These are phyloP conservation scores for Lachancea waltii DNA, from an alignment of 805 yeast species.

Conservation along the genomic window DNA sequence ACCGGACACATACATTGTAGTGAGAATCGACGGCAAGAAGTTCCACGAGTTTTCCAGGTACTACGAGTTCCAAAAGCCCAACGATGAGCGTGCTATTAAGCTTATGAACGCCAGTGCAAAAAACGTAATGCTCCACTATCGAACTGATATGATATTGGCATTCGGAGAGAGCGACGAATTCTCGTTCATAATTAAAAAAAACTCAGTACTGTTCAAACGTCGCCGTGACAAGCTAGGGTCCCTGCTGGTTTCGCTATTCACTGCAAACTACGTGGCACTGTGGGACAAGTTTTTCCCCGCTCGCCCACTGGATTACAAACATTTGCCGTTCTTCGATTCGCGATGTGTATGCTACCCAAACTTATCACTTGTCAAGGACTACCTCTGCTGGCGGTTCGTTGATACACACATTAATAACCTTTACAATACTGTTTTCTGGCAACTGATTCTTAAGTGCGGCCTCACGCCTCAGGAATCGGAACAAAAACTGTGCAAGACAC, in stretches of 20 bases:
- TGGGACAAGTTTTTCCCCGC: slow-evolving; percentile 61
- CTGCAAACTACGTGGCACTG: slow-evolving; percentile 61
- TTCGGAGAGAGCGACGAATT: slow-evolving; percentile 97
- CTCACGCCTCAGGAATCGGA: slow-evolving; percentile 79
- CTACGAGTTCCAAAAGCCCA: slow-evolving; percentile 81
- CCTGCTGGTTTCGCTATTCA: slow-evolving; percentile 74
- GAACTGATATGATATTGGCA: slow-evolving; percentile 68
- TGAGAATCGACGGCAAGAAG: slow-evolving; percentile 89
- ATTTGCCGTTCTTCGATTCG: slow-evolving; percentile 85
- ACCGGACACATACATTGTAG: slow-evolving; percentile 74
- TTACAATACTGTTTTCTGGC: slow-evolving; percentile 92
- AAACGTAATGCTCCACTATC: slow-evolving; percentile 53
- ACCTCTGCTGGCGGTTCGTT: slow-evolving; percentile 90
- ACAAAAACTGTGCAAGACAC: slow-evolving; percentile 63
- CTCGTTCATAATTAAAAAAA: slow-evolving; percentile 63
- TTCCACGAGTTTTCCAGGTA: slow-evolving; percentile 76
- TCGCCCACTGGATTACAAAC: slow-evolving; percentile 39
- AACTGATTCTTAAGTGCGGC: slow-evolving; percentile 62
- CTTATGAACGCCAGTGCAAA: slow-evolving; percentile 80
- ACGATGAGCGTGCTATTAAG: slow-evolving; percentile 67
- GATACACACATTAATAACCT: slow-evolving; percentile 94
- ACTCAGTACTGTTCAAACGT: slow-evolving; percentile 70
- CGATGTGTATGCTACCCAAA: slow-evolving; percentile 84
- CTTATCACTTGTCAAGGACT: slow-evolving; percentile 56
- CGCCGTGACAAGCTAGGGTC: slow-evolving; percentile 74